phyloP scores from a whole-genome alignment of 2,329 filamentous ascomycete species.

The Penicillium sp. region DNA sequence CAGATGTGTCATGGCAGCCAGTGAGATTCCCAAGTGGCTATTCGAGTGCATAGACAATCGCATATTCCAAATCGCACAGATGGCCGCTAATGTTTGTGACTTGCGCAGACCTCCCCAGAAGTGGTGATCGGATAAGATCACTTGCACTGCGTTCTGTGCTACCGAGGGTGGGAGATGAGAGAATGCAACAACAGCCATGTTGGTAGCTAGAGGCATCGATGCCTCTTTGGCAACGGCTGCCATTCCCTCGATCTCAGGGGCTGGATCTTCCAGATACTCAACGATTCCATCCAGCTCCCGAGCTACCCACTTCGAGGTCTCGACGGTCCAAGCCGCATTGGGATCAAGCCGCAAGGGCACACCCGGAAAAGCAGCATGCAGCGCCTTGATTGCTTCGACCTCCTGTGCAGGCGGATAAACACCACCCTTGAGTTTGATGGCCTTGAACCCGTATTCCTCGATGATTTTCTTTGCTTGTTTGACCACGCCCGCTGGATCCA shows the following conservation, averaged over 20 bases:
- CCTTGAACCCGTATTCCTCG: constrained; percentile 48
- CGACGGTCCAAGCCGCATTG: constrained; percentile 6
- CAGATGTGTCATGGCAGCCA: constrained; percentile 47
- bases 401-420: constrained; percentile 45
- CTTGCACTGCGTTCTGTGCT: constrained; percentile 44
- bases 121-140: constrained; percentile 47
- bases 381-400: constrained; percentile 43
- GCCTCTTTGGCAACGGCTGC: constrained; percentile 45
- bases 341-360: constrained; percentile 35
- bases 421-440: constrained; percentile 49
- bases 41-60: constrained; percentile 49
- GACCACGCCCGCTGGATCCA: constrained; percentile 31
- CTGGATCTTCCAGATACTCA: constrained; percentile 40
- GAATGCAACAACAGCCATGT: constrained; percentile 49
- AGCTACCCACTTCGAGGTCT: constrained; percentile 6
- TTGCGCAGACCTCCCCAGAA: constrained; percentile 49
- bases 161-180: constrained; percentile 43
- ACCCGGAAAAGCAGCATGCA: constrained; percentile 41
- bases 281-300: constrained; percentile 30
- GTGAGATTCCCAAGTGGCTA: constrained; percentile 48
- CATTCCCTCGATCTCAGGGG: constrained; percentile 47
- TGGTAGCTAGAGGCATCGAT: constrained; percentile 47
- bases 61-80: constrained; percentile 35
- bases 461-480: constrained; percentile 15
- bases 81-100: constrained; percentile 43